Conservation (phyloP, 2,329 filamentous ascomycete species). For the Phaeosphaeria sp. region DNA sequence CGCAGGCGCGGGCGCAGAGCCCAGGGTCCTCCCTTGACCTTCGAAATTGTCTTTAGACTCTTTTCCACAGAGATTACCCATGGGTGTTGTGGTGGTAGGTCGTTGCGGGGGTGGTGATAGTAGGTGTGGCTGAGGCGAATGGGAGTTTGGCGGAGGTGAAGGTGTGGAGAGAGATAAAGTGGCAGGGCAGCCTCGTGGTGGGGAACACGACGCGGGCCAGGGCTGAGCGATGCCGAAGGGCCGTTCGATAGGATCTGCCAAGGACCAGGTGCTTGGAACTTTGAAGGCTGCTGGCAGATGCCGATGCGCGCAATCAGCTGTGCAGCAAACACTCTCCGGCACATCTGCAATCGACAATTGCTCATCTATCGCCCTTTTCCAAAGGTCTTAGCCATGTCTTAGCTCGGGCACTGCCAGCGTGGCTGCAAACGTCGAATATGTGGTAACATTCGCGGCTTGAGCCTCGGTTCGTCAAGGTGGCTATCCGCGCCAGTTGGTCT, state of each 20-base stretch:
- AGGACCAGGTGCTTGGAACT: constrained; percentile 25
- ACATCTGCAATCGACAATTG: background rate
- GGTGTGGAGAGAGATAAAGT: constrained; percentile 11
- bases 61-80: constrained; percentile 90
- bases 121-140: constrained; percentile 19
- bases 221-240: constrained; percentile 4
- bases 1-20: constrained; percentile 60
- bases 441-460: background rate
- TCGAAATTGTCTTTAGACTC: constrained; percentile 66
- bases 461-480: background rate
- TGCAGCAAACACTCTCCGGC: background rate
- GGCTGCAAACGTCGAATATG: constrained; percentile 5
- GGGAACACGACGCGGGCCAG: constrained; percentile 9
- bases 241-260: constrained; percentile 22
- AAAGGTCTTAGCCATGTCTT: background rate
- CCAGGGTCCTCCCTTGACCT: constrained; percentile 75
- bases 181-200: constrained; percentile 27
- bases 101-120: background rate
- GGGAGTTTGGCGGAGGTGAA: constrained; percentile 27
- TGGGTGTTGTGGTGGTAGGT: constrained; percentile 47
- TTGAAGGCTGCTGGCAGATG: constrained; percentile 9
- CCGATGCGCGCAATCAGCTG: background rate
- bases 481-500: background rate
- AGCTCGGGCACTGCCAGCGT: background rate
- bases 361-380: background rate